Base-by-base conservation (phyloP, 352 stramenopile genomes). In the Aphanomyces stellatus region DNA sequence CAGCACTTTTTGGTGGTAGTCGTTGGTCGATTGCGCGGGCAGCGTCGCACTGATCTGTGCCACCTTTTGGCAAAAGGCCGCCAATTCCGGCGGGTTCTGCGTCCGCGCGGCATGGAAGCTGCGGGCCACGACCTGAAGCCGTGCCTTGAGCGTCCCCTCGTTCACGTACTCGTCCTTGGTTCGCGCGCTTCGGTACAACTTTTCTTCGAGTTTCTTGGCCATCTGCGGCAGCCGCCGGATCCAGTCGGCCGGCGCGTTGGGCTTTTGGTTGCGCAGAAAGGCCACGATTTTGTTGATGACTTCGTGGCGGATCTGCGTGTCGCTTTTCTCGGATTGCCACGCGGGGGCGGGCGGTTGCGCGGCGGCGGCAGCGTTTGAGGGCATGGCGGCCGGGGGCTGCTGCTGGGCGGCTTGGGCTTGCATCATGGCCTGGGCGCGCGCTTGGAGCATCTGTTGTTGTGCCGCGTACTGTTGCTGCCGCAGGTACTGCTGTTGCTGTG, bases 141-240 rank as follows among this genome's bases (percentile, higher is more conserved):
- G 83, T 53, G 91, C 86, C 70, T 99, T 98, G 19, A 99, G 72
- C 19, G 96, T 99, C 30, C 73, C 83, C 17, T 84, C 91, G 76
- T 99, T 96, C 49, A 95, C 95, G 69, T 99, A 99, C 51, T 98
- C 94, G 53, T 97, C 92, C 57, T 96, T 64, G 51, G 87, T 77
- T 37, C 77, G 42, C 74, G 96, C 77, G 72, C 91, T 91, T 4
- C 85, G 86, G 69, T 99, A 99, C 53, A 98, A 90, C 65, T 96
- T 96, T 62, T 99, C 96, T 72, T 99, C 96, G 41, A 99, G 78
- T 49, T 96, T 87, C 67, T 98, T 95, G 1, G 96, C 96, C 96
- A 99, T 99, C 71, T 99, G 92, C 0, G 96, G 96, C 22, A 99
- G 79, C 70, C 98, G 98, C 65, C 98, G 90, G 46, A 99, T 75